phyloP scores from a whole-genome alignment of 495 filamentous ascomycete genomes.

The Penicillium nucicola region DNA sequence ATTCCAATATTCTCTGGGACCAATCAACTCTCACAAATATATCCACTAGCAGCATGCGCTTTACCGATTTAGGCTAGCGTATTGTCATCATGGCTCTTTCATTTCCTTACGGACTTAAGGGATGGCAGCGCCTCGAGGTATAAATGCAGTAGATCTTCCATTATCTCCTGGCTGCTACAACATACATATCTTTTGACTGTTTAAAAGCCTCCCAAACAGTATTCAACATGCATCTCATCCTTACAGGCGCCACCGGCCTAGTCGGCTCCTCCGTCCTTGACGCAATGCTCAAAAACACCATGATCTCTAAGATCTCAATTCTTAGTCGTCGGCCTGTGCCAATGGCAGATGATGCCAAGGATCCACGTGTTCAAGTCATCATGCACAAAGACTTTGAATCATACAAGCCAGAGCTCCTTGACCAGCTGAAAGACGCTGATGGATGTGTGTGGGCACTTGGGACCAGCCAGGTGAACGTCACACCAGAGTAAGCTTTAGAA shows the following conservation, averaged over 20 bases:
- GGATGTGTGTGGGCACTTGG: slow-evolving; percentile 73
- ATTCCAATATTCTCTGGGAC: too few relatives aligned
- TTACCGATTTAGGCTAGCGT: too few relatives aligned
- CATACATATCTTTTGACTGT: too few relatives aligned
- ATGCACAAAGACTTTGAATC: slow-evolving; percentile 61
- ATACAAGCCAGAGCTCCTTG: slow-evolving; percentile 53
- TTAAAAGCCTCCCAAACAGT: too few relatives aligned
- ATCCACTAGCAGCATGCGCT: too few relatives aligned
- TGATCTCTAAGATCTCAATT: slow-evolving; percentile 61
- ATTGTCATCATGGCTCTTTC: too few relatives aligned
- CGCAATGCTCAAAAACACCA: slow-evolving; percentile 55
- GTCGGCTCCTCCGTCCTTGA: slow-evolving; percentile 64
- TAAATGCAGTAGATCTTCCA: too few relatives aligned
- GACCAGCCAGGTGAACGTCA: slow-evolving; percentile 54
- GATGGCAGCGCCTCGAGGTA: too few relatives aligned
- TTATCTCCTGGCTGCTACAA: too few relatives aligned
- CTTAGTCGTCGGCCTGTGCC: slow-evolving; percentile 62
- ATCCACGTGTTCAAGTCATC: slow-evolving; percentile 55
- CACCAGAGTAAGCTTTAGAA: slow-evolving; percentile 49
- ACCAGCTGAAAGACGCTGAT: slow-evolving; percentile 57
- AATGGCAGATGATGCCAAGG: slow-evolving; percentile 58
- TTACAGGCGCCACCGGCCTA: slow-evolving; percentile 73
- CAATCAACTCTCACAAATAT: too few relatives aligned
- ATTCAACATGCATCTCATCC: slow-evolving; percentile 62
- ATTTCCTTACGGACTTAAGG: too few relatives aligned